Percentiles rank a stretch among this genome's conserved stretches.
Conservation (phyloP, 73 alveolate species). For the Blepharisma japonicum region DNA sequence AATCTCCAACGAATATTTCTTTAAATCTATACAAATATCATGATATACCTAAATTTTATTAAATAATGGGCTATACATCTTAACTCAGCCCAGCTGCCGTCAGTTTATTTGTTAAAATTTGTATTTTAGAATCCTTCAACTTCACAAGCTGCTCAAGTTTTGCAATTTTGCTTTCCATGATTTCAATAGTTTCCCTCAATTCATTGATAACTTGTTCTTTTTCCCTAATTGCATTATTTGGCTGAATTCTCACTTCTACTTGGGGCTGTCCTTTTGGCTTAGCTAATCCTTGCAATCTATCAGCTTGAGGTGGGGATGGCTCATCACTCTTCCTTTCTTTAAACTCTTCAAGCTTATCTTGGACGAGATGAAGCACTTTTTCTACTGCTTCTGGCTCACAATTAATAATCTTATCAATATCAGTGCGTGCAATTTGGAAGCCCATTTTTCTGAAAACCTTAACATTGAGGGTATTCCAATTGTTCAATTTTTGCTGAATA, state of each 20-base stretch:
- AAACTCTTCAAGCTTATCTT: slow-evolving; percentile 33
- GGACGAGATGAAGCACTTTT: slow-evolving; percentile 57
- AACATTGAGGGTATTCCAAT: slow-evolving; percentile 90
- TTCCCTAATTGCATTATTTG: not conserved
- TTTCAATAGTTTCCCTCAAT: slow-evolving; percentile 51
- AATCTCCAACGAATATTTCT: too few relatives aligned
- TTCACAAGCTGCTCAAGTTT: slow-evolving; percentile 47
- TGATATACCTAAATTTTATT: too few relatives aligned
- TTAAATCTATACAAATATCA: too few relatives aligned
- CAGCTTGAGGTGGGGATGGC: too few relatives aligned
- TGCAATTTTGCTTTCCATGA: slow-evolving; percentile 42
- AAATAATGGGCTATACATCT: too few relatives aligned
- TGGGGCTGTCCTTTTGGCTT: not conserved
- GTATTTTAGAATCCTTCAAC: slow-evolving; percentile 47
- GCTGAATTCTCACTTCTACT: not conserved
- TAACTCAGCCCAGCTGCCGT: slow-evolving; percentile 42
- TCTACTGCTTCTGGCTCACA: slow-evolving; percentile 91
- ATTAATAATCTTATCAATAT: slow-evolving; percentile 76
- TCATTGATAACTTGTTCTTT: slow-evolving; percentile 40
- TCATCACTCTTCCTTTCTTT: too few relatives aligned
- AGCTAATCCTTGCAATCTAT: too few relatives aligned
- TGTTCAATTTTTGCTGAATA: slow-evolving; percentile 63
- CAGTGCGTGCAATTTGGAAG: slow-evolving; percentile 65
- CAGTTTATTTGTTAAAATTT: slow-evolving; percentile 41
- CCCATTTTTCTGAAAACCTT: slow-evolving; percentile 93